Evolutionary conservation across 257 asterid genomes (phyloP).

Genomic region (Rauvolfia tetraphylla): DNA sequence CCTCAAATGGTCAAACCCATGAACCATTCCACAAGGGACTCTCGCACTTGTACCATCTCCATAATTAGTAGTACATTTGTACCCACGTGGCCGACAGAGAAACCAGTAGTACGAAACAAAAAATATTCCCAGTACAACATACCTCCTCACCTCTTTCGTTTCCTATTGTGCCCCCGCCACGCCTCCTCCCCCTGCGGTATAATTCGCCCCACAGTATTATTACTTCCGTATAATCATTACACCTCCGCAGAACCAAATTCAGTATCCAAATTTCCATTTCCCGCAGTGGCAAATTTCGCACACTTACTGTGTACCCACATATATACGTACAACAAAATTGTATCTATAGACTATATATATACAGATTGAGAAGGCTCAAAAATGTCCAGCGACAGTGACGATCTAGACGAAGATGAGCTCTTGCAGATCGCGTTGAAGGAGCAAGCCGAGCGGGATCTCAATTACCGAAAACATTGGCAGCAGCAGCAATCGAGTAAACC

Average conservation of each 20-base stretch:
- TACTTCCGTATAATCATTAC: background rate
- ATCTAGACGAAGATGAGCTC: slow-evolving; percentile 86
- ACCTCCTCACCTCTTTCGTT: background rate
- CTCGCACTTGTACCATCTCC: too few species aligned
- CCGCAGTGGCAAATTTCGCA: background rate
- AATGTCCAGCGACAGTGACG: slow-evolving; percentile 85
- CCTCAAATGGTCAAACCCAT: too few species aligned
- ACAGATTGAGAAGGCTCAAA: background rate
- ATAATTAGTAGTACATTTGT: background rate
- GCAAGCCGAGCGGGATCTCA: slow-evolving; percentile 73
- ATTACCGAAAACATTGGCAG: slow-evolving; percentile 50
- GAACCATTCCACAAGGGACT: too few species aligned
- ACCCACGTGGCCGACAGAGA: background rate
- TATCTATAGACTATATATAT: background rate
- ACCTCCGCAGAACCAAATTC: slow-evolving; percentile 7
- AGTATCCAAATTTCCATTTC: background rate
- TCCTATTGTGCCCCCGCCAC: too few species aligned
- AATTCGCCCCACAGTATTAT: background rate
- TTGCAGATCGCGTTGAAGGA: slow-evolving; percentile 91
- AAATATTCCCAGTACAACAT: background rate
- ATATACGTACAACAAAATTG: background rate
- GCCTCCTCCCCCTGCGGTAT: background rate
- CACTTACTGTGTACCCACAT: slow-evolving; percentile 6
- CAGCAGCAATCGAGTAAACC: slow-evolving; percentile 55
- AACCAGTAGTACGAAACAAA: background rate